Base-by-base conservation (phyloP, 176 grass and related monocot species). In the Raddia distichophylla region DNA sequence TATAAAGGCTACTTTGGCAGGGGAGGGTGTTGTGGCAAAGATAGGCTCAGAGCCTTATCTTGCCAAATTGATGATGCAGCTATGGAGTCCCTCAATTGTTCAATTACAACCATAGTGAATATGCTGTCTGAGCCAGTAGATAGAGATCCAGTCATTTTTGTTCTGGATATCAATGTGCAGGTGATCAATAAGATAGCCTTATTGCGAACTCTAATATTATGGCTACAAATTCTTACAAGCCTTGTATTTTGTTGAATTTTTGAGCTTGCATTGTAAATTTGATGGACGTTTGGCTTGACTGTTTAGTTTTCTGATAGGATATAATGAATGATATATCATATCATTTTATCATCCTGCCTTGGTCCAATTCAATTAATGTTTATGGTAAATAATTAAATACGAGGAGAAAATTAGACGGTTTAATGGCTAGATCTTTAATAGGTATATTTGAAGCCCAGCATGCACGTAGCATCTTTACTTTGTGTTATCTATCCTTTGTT, bases 81-180 rank as follows among this genome's bases (percentile, higher is more conserved):
- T 82, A 19, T 82, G 34, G 65, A 91, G 37, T 46, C 33, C 11
- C 48, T 89, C 68, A 55, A 59, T 51, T 64, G 40, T 60, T 76
- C 91, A 67, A 64, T 93, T 32, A 52, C 81, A 85, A 68, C 87
- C 64, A 70, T 83, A 84, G 10, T 71, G 9, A 54, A 35, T 71
- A 72, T 79, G 64, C 52, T 82, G 27, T 16, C 66, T 52, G 61
- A 84, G 71, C 48, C 75, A 76, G 55, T 68, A 59, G 44, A 89
- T 67, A 91, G 92, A 89, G 73, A 69, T 71, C 95, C 94, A 19
- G 74, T 94, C 16, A 97, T 97, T 91, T 87, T 97, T 56, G 85
- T 94, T 43, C 80, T 97, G 61, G 95, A 98, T 84, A 82, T 73
- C 16, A 74, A 89, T 56, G 84, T 98, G 79, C 92, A 98, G 92